phyloP scores from a whole-genome alignment of 176 grass and related monocot species.

The Cenchrus fungigraminus region DNA sequence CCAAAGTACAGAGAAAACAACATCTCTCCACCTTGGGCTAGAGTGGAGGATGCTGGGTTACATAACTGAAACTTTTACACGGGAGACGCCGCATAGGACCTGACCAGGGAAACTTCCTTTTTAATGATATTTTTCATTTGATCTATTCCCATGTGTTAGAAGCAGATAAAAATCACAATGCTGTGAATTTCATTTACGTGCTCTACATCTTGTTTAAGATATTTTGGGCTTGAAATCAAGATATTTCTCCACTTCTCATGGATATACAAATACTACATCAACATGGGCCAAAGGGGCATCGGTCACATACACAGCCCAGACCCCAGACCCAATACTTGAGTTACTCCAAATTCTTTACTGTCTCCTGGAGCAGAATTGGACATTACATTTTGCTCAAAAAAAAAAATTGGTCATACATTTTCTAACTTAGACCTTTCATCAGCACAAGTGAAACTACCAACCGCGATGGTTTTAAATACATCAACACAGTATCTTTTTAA shows the following conservation, averaged over 20 bases:
- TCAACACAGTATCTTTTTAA: background rate
- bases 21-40: no score
- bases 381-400: background rate
- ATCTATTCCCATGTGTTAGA: background rate
- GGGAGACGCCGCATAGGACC: no score
- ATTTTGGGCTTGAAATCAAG: background rate
- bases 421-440: conserved; percentile 2
- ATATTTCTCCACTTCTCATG: background rate
- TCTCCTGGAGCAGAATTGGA: background rate
- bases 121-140: background rate
- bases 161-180: background rate
- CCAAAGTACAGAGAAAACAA: no score
- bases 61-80: no score
- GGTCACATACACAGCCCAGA: background rate
- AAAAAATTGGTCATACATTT: background rate
- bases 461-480: background rate
- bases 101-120: background rate
- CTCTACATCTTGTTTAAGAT: background rate
- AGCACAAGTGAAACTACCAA: background rate
- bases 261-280: background rate
- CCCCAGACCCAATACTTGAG: background rate
- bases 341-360: background rate
- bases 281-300: background rate
- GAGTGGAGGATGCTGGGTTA: no score
- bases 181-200: background rate